Conservation (phyloP, 768 basidiomycete species). For the Lanmaoa rubissima region DNA sequence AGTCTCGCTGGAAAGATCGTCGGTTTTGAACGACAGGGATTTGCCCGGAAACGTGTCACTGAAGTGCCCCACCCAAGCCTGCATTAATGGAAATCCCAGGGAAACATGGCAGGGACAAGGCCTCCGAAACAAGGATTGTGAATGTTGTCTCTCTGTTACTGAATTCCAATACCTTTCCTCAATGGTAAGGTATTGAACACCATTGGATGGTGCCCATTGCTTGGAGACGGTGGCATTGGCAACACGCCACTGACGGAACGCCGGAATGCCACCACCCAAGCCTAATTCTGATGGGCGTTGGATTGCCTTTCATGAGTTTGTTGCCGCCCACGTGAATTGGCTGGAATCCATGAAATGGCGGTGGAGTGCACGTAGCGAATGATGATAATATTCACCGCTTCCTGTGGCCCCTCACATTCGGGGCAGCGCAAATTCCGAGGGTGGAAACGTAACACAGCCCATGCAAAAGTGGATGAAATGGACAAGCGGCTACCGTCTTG, state of each 20-base stretch:
- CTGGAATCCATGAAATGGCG: neutral
- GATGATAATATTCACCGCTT: neutral
- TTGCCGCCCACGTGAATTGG: neutral
- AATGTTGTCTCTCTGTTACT: neutral
- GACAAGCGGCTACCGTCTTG: constrained; percentile 23
- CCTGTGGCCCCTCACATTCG: neutral
- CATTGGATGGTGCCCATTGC: neutral
- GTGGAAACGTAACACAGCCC: neutral
- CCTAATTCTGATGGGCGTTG: neutral
- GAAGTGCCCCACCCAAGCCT: neutral
- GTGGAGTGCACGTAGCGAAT: neutral
- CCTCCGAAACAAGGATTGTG: neutral
- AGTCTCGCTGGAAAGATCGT: neutral
- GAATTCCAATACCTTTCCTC: neutral
- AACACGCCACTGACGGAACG: neutral
- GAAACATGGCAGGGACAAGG: constrained; percentile 1
- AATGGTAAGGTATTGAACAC: neutral
- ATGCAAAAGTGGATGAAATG: neutral
- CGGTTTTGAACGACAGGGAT: neutral
- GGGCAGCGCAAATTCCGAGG: neutral
- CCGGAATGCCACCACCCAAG: neutral
- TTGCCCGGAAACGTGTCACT: neutral
- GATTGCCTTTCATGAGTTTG: neutral
- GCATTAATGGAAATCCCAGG: neutral
- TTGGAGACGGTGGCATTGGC: neutral